phyloP scores from a whole-genome alignment of 495 filamentous ascomycete genomes.

The Aspergillus cristatus region DNA sequence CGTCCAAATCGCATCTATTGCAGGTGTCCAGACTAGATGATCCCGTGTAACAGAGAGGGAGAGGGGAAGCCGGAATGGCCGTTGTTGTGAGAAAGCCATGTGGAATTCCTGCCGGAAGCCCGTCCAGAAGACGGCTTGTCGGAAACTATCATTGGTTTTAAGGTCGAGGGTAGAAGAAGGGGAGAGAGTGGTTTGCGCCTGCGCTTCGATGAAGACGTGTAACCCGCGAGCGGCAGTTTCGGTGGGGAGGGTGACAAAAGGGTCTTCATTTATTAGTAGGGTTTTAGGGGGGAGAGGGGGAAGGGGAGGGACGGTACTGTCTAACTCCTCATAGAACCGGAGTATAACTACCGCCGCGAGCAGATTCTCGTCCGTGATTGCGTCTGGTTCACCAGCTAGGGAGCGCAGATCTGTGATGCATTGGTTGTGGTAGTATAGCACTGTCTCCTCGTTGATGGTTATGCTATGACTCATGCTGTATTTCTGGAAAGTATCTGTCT shows the following conservation, averaged over 20 bases:
- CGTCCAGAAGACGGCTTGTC: conserved; percentile 23
- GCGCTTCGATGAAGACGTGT: conserved; percentile 12
- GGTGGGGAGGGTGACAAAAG: conserved; percentile 11
- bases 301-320: conserved; percentile 14
- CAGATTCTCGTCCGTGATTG: conserved; percentile 17
- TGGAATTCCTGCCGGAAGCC: conserved; percentile 27
- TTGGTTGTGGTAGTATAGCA: conserved; percentile 19
- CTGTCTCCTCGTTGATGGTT: conserved; percentile 8
- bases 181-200: conserved; percentile 8
- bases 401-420: conserved; percentile 16
- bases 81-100: conserved; percentile 23
- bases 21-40: conserved; percentile 13
- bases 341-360: conserved; percentile 22
- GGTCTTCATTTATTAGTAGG: conserved; percentile 5
- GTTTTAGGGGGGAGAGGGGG: too few relatives aligned
- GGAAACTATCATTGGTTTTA: too few relatives aligned
- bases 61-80: conserved; percentile 13
- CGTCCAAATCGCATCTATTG: conserved; percentile 20
- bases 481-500: not conserved
- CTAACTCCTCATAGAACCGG: conserved; percentile 26
- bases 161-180: too few relatives aligned
- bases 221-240: conserved; percentile 13
- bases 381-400: conserved; percentile 9
- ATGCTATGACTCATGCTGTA: conserved; percentile 6
- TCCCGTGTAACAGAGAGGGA: conserved; percentile 2